Conservation (phyloP, 768 basidiomycete genomes). For the Leucosporidium yakuticum region DNA sequence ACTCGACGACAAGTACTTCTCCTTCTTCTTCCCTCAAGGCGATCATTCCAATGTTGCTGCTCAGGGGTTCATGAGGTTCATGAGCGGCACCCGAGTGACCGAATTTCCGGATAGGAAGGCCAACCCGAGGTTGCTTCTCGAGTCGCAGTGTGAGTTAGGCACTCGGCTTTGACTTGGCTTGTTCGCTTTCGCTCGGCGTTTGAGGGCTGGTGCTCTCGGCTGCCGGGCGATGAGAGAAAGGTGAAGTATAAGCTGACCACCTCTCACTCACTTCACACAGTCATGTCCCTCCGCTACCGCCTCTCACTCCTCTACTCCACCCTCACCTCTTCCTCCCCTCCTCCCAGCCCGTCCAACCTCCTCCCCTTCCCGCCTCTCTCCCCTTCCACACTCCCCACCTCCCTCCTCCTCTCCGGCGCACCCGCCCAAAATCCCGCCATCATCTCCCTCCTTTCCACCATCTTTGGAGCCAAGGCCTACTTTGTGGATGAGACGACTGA, state of each 20-base stretch:
- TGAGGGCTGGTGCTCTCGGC: too few relatives aligned
- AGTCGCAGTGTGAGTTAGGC: conserved; percentile 20
- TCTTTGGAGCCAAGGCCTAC: conserved; percentile 14
- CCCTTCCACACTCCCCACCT: neutral
- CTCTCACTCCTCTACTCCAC: conserved; percentile 18
- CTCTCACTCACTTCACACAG: neutral
- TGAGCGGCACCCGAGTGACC: conserved; percentile 10
- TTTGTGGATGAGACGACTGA: neutral
- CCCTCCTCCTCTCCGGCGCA: conserved; percentile 20
- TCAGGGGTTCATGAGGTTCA: conserved; percentile 25
- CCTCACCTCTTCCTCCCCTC: neutral
- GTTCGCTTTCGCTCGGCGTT: too few relatives aligned
- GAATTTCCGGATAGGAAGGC: conserved; percentile 28
- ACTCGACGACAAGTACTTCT: conserved; percentile 26
- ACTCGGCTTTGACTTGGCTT: neutral
- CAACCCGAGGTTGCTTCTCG: conserved; percentile 27
- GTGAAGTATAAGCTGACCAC: neutral
- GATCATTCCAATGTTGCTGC: conserved; percentile 1
- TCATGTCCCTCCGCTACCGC: conserved; percentile 20
- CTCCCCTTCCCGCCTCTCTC: conserved; percentile 11
- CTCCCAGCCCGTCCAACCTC: neutral
- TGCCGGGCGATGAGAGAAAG: neutral
- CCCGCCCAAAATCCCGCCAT: conserved; percentile 19
- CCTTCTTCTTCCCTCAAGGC: conserved; percentile 32
- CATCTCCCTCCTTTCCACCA: conserved; percentile 7